Conservation (phyloP, 495 filamentous ascomycete genomes). For the Chaetomium fimeti region DNA sequence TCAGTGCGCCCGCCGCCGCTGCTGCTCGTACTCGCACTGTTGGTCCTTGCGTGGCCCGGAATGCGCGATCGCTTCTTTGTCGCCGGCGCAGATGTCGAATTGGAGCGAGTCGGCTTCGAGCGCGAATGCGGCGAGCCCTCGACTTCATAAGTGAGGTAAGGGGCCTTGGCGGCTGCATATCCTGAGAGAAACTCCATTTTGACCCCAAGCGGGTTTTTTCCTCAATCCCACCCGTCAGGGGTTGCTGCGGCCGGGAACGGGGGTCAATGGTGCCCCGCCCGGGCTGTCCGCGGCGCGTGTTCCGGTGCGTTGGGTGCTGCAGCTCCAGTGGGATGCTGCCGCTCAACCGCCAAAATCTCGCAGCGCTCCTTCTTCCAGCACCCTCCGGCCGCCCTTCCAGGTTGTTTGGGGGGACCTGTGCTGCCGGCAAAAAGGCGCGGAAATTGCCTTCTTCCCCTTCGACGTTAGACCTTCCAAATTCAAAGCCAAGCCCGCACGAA, state of each 20-base stretch:
- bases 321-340: constrained; percentile 16
- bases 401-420: constrained; percentile 2
- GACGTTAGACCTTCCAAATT: constrained; percentile 6
- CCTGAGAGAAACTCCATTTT: constrained; percentile 42
- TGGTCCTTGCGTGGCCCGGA: constrained; percentile 31
- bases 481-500: background rate
- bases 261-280: constrained; percentile 17
- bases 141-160: constrained; percentile 40
- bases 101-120: constrained; percentile 35
- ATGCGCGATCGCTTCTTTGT: constrained; percentile 35
- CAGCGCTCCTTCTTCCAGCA: background rate
- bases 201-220: constrained; percentile 21
- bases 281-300: constrained; percentile 11
- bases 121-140: constrained; percentile 30
- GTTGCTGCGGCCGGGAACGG: constrained; percentile 12
- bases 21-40: constrained; percentile 38
- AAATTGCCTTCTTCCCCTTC: constrained; percentile 7
- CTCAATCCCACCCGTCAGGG: constrained; percentile 12
- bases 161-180: constrained; percentile 38
- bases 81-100: constrained; percentile 35
- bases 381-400: constrained; percentile 11
- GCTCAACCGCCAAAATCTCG: constrained; percentile 5
- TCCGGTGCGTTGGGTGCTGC: constrained; percentile 21
- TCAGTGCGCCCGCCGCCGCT: constrained; percentile 29
- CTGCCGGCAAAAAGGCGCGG: constrained; percentile 3